phyloP scores from a whole-genome alignment of 139 green algal genomes.

The Tetradesmus lagerheimii region DNA sequence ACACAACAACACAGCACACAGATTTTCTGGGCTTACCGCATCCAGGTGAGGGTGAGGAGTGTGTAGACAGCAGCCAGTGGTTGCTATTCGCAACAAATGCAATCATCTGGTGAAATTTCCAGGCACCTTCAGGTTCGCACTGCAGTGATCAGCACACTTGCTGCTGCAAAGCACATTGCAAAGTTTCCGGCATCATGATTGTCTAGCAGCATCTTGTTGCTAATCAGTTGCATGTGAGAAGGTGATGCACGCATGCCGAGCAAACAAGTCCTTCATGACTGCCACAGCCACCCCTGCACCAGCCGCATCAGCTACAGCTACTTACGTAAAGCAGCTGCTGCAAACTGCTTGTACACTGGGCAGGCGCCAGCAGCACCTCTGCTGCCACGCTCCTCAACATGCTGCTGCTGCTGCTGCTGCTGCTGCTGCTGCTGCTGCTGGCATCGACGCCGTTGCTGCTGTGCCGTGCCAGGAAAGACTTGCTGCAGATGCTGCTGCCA shows the following conservation, averaged over 20 bases:
- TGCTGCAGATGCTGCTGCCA: constrained; percentile 36
- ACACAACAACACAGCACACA: not conserved
- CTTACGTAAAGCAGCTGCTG: not conserved
- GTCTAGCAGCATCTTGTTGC: no score
- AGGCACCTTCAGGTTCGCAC: not conserved
- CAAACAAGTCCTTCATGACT: no score
- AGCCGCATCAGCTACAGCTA: not conserved
- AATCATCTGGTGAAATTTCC: no score
- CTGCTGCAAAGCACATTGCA: not conserved
- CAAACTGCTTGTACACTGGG: not conserved
- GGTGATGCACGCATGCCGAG: no score
- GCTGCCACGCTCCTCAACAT: not conserved
- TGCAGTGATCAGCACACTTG: not conserved
- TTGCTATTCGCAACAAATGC: not conserved
- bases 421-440: not conserved
- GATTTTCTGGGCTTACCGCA: not conserved
- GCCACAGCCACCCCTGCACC: no score
- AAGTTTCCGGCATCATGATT: no score
- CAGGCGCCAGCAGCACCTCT: not conserved
- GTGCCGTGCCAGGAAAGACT: not conserved
- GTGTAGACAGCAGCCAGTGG: not conserved
- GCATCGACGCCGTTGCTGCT: not conserved
- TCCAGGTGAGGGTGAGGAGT: not conserved
- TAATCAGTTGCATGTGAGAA: no score
- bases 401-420: not conserved